Percentiles rank a stretch among this genome's conserved stretches.
These are phyloP conservation scores for Carex pumila DNA, from an alignment of 176 grass and related monocot species.

Conservation along the genomic window DNA sequence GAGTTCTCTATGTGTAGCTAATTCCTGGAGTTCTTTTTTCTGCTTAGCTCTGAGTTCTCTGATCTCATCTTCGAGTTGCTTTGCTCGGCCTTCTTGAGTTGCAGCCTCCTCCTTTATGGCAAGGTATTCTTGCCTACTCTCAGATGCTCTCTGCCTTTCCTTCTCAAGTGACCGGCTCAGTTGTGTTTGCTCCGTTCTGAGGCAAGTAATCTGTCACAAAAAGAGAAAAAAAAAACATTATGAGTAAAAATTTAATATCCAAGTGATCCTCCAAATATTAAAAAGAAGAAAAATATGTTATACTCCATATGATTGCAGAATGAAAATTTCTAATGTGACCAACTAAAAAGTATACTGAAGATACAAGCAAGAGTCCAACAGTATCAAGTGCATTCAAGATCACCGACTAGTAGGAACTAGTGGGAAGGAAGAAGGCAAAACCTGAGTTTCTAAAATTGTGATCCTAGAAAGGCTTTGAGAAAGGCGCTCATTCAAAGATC, in stretches of 20 bases:
- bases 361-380: background rate
- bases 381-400: background rate
- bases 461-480: slow-evolving; percentile 79
- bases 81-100: slow-evolving; percentile 81
- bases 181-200: slow-evolving; percentile 99
- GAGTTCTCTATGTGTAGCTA: slow-evolving; percentile 62
- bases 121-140: slow-evolving; percentile 96
- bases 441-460: slow-evolving; percentile 96
- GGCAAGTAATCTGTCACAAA: slow-evolving; percentile 68
- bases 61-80: slow-evolving; percentile 92
- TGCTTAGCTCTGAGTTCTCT: slow-evolving; percentile 78
- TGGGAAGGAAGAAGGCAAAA: slow-evolving; percentile 19
- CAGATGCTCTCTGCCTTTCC: slow-evolving; percentile 97
- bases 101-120: slow-evolving; percentile 76
- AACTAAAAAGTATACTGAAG: background rate
- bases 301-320: background rate
- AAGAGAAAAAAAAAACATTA: background rate
- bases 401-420: background rate
- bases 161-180: slow-evolving; percentile 95
- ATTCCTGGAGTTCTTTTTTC: slow-evolving; percentile 81
- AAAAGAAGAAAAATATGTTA: background rate
- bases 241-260: slow-evolving; percentile 18
- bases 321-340: background rate
- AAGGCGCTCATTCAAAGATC: slow-evolving; percentile 75
- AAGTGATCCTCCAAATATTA: background rate